Percentiles rank a stretch among this genome's conserved stretches.
Conservation (phyloP, 1,284 basidiomycete species). For the Rhodotorula mucilaginosa region DNA sequence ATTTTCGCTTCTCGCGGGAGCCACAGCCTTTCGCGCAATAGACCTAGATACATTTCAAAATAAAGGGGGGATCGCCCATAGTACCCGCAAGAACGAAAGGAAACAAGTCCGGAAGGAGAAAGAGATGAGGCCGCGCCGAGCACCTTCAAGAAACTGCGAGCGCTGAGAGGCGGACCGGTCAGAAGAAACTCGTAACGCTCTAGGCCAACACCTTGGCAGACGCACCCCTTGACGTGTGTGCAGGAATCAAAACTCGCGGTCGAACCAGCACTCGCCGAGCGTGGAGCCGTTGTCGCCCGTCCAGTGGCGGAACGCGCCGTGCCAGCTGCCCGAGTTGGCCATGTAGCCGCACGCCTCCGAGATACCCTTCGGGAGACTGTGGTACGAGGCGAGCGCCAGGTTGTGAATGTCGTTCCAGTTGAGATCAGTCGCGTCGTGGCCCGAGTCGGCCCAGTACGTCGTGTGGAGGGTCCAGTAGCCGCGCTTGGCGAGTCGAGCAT, state of each 20-base stretch:
- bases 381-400: not conserved
- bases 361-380: not conserved
- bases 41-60: no score
- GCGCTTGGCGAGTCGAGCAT: not conserved
- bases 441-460: not conserved
- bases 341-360: not conserved
- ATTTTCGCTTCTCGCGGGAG: no score
- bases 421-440: not conserved
- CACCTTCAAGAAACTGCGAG: no score
- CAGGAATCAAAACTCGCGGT: not conserved
- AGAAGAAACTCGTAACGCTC: no score
- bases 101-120: no score
- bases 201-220: no score
- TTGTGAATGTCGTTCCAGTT: not conserved
- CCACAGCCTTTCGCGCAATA: no score
- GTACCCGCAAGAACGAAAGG: no score
- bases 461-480: constrained; percentile 1
- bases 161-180: no score
- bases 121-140: no score
- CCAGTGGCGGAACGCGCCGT: constrained; percentile 1
- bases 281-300: not conserved
- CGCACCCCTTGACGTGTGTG: no score
- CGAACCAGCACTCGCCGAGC: not conserved
- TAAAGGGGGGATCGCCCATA: no score
- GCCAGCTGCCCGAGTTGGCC: not conserved